phyloP scores from a whole-genome alignment of 768 basidiomycete genomes.

The Rickenella mellea region DNA sequence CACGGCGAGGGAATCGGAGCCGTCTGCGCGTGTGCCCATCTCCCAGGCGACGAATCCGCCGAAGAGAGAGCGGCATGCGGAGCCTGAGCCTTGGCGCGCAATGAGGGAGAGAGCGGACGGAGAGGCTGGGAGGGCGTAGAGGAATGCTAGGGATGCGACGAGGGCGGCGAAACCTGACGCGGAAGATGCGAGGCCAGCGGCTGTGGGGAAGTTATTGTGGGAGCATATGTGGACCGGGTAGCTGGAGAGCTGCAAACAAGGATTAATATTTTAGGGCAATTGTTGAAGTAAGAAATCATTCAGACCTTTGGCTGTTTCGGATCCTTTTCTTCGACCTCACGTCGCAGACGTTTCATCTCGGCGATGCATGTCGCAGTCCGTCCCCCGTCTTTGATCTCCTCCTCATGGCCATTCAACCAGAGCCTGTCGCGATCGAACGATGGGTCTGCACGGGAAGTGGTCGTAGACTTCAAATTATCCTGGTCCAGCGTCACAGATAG shows the following conservation, averaged over 20 bases:
- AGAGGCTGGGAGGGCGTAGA: slow-evolving; percentile 73
- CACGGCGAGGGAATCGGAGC: slow-evolving; percentile 80
- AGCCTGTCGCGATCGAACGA: slow-evolving; percentile 68
- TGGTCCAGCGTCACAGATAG: slow-evolving; percentile 97
- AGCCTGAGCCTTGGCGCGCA: slow-evolving; percentile 95
- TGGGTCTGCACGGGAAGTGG: slow-evolving; percentile 79
- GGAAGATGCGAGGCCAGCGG: slow-evolving; percentile 94
- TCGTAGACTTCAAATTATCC: slow-evolving; percentile 90
- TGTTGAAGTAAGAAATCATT: not conserved
- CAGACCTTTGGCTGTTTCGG: slow-evolving; percentile 56
- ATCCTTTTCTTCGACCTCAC: slow-evolving; percentile 62
- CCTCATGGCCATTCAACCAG: slow-evolving; percentile 93
- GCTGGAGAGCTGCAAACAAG: slow-evolving; percentile 44
- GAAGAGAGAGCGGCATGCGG: slow-evolving; percentile 94
- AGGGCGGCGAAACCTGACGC: slow-evolving; percentile 97
- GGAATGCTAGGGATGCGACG: slow-evolving; percentile 75
- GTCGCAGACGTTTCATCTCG: slow-evolving; percentile 75
- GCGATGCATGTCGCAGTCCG: slow-evolving; percentile 76
- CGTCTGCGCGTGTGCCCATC: slow-evolving; percentile 54
- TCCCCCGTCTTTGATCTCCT: slow-evolving; percentile 76
- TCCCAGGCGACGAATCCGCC: slow-evolving; percentile 98
- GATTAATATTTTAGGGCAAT: slow-evolving; percentile 5
- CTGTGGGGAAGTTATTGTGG: slow-evolving; percentile 98
- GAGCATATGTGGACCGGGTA: slow-evolving; percentile 84
- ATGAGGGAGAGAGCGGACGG: slow-evolving; percentile 84